Evolutionary conservation across 257 asterid genomes (phyloP).

Genomic region (Parsonsia alboflavescens): DNA sequence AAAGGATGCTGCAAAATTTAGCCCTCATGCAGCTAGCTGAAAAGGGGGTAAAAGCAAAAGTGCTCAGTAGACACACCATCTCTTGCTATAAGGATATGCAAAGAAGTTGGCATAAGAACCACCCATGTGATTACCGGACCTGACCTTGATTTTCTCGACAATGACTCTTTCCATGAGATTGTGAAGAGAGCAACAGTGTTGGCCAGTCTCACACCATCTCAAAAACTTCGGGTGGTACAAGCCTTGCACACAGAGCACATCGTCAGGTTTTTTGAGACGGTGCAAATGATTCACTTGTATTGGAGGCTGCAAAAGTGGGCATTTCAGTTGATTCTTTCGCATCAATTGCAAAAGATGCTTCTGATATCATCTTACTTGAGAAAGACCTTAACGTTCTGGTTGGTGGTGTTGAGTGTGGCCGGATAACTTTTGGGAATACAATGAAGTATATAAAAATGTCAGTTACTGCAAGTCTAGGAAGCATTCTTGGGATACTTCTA

Average conservation of each 20-base stretch:
- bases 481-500: slow-evolving; percentile 17
- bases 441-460: slow-evolving; percentile 24
- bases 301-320: slow-evolving; percentile 27
- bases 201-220: slow-evolving; percentile 24
- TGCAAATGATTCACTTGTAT: slow-evolving; percentile 23
- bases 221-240: slow-evolving; percentile 22
- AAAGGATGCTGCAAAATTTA: slow-evolving; percentile 23
- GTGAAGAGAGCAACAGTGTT: slow-evolving; percentile 24
- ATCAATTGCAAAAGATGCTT: slow-evolving; percentile 17
- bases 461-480: slow-evolving; percentile 25
- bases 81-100: slow-evolving; percentile 24
- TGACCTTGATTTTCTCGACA: slow-evolving; percentile 26
- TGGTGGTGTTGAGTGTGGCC: slow-evolving; percentile 24
- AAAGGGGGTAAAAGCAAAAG: slow-evolving; percentile 24
- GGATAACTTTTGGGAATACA: slow-evolving; percentile 25
- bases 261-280: slow-evolving; percentile 23
- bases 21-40: slow-evolving; percentile 20
- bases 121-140: slow-evolving; percentile 20
- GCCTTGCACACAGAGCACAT: slow-evolving; percentile 18
- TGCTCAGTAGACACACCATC: slow-evolving; percentile 23
- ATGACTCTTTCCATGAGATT: slow-evolving; percentile 19
- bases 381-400: slow-evolving; percentile 25
- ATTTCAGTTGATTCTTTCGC: slow-evolving; percentile 25
- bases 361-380: slow-evolving; percentile 23
- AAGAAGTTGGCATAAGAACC: slow-evolving; percentile 24